Base-by-base conservation (phyloP, 2,329 filamentous ascomycete species). In the Byssothecium circinans region DNA sequence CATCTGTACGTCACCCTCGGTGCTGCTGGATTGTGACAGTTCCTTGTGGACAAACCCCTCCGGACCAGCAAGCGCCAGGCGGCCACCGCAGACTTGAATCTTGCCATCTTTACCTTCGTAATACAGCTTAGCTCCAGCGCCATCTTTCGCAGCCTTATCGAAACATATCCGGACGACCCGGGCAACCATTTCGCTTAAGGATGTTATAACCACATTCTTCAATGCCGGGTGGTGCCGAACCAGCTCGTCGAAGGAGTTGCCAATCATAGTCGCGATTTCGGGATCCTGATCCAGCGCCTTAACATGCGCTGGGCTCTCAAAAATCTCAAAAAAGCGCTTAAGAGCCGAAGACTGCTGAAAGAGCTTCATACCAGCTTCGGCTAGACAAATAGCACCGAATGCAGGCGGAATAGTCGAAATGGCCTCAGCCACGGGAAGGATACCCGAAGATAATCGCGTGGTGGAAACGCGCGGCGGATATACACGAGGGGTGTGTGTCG, bases 331-430 rank as follows among this genome's bases (percentile, higher is more conserved):
- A 67, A 91, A 97, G 58, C 84, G 88, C 47, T 91, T 86, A 36
- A 99, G 79, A 1, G 90, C 91, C 48, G 84, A 80, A 0, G 91
- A 96, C 0, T 84, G 81, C 47, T 90, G 85, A 61, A 99, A 95
- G 65, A 96, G 81, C 61, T 88, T 87, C 78, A 96, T 87, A 8
- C 94, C 94, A 22, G 83, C 79, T 53, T 89, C 87, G 60, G 96
- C 96, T 46, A 99, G 75, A 58, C 89, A 99, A 43, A 99, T 95
- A 4, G 94, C 91, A 52, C 92, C 92, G 60, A 99, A 87, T 2
- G 92, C 91, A 48, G 86, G 84, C 0, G 94, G 91, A 3, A 99
- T 85, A 47, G 89, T 87, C 29, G 84, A 84, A 56, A 99, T 95
- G 36, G 91, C 90, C 64, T 99, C 95, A 2, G 85, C 80, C 1